Evolutionary conservation across 768 basidiomycete genomes (phyloP), one percentile per base, ranked within the genome.

Genomic region (Kwoniella dendrophila): DNA sequence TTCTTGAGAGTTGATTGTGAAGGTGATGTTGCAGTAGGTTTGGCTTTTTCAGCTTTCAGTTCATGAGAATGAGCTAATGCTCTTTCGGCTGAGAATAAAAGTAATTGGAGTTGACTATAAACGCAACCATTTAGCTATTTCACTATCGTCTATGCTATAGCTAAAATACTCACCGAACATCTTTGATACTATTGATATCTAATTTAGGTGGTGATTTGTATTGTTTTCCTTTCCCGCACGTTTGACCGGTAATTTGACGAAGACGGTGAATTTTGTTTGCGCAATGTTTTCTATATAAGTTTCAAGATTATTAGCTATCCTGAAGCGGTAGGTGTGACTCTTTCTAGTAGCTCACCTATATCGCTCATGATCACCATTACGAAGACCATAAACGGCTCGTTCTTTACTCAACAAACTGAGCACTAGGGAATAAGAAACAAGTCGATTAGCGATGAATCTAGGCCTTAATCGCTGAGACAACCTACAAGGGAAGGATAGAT

Each of bases 61-160:
- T 90, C 90, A 77, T 94, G 90, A 4, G 92, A 87, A 78, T 92
- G 86, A 1, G 90, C 87, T 87, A 92, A 92, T 30, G 92, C 90
- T 44, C 95, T 86, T 77, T 98, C 95, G 8, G 92, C 86, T 76
- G 96, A 92, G 71, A 93, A 87, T 8, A 97, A 83, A 47, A 93
- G 81, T 11, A 96, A 83, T 69, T 94, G 88, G 4, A 55, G 44
- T 59, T 79, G 59, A 36, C 64, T 62, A 47, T 56, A 48, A 45
- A 36, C 49, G 34, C 51, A 61, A 58, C 64, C 61, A 3, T 56
- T 56, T 40, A 64, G 54, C 38, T 56, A 32, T 10, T 29, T 38
- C 14, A 30, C 22, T 3, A 10, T 44, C 29, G 5, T 32, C 20
- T n/a, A 16, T 26, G 54, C 54, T 38, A 14, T 4, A 56, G 27